Conservation (phyloP, 1,284 basidiomycete genomes). For the Uromyces viciae-fabae region DNA sequence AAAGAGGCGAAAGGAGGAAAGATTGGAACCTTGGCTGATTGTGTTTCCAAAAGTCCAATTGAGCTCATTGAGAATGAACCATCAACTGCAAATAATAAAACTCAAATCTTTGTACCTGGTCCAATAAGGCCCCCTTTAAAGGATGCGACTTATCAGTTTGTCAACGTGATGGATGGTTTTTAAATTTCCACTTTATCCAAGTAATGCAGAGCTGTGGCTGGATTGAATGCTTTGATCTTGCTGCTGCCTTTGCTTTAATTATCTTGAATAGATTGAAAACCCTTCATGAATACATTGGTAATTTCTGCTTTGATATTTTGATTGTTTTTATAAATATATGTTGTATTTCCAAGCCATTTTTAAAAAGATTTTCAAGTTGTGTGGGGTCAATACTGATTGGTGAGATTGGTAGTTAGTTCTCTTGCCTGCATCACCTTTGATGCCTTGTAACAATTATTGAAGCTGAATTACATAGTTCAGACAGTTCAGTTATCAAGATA, state of each 20-base stretch:
- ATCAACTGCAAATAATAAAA: too few relatives aligned
- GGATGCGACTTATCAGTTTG: too few relatives aligned
- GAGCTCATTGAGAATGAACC: too few relatives aligned
- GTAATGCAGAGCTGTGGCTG: background rate
- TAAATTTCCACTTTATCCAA: too few relatives aligned
- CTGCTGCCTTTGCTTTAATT: background rate
- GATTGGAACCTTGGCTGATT: too few relatives aligned
- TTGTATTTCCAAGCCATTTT: background rate
- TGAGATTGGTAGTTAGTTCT: background rate
- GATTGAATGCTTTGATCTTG: background rate
- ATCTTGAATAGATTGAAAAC: background rate
- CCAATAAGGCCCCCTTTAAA: too few relatives aligned
- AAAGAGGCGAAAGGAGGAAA: too few relatives aligned
- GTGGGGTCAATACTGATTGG: background rate
- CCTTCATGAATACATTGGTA: background rate
- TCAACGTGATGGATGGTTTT: background rate
- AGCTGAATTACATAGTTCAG: too few relatives aligned
- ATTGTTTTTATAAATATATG: background rate
- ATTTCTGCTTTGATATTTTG: background rate
- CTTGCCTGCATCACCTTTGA: background rate
- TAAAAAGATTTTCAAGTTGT: background rate
- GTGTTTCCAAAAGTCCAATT: too few relatives aligned
- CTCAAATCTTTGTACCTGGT: too few relatives aligned
- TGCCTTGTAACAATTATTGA: background rate
- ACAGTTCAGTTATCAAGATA: too few relatives aligned